Conservation (phyloP, 2,329 filamentous ascomycete genomes). For the Colletotrichum lindemuthianum region DNA sequence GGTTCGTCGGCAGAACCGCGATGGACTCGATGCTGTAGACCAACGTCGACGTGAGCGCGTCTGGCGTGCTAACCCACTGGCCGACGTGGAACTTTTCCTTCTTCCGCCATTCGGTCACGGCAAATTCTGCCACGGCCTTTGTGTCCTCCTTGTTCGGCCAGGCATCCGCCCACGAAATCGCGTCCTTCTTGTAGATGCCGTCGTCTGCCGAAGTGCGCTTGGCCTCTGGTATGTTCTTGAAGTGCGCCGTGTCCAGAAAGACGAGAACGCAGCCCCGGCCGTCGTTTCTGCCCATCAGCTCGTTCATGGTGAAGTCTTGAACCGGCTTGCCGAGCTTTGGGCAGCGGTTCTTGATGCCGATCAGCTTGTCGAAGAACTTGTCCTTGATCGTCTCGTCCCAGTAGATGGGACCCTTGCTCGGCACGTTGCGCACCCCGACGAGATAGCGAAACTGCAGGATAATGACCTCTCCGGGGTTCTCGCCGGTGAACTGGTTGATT, state of each 20-base stretch:
- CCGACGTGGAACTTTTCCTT: constrained; percentile 42
- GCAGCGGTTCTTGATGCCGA: constrained; percentile 52
- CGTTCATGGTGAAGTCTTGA: constrained; percentile 41
- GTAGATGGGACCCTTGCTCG: constrained; percentile 41
- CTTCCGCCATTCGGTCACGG: background rate
- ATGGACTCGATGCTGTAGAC: constrained; percentile 41
- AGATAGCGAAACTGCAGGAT: constrained; percentile 57
- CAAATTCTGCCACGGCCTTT: constrained; percentile 39
- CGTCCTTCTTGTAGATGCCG: constrained; percentile 44
- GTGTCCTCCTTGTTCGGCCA: constrained; percentile 45
- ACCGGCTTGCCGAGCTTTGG: constrained; percentile 39
- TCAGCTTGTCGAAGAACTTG: constrained; percentile 54
- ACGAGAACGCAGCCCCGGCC: constrained; percentile 48
- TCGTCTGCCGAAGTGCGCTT: constrained; percentile 38
- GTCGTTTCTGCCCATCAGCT: constrained; percentile 45
- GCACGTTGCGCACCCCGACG: constrained; percentile 50
- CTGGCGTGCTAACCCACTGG: constrained; percentile 46
- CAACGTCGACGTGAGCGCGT: constrained; percentile 40
- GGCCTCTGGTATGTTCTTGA: constrained; percentile 34
- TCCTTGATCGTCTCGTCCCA: constrained; percentile 52
- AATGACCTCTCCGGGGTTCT: constrained; percentile 56
- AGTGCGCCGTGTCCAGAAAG: constrained; percentile 40
- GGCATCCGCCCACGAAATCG: constrained; percentile 41
- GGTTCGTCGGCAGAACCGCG: constrained; percentile 46
- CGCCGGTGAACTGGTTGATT: constrained; percentile 55